phyloP scores from a whole-genome alignment of 441 rosid genomes.

The Gossypium davidsonii region DNA sequence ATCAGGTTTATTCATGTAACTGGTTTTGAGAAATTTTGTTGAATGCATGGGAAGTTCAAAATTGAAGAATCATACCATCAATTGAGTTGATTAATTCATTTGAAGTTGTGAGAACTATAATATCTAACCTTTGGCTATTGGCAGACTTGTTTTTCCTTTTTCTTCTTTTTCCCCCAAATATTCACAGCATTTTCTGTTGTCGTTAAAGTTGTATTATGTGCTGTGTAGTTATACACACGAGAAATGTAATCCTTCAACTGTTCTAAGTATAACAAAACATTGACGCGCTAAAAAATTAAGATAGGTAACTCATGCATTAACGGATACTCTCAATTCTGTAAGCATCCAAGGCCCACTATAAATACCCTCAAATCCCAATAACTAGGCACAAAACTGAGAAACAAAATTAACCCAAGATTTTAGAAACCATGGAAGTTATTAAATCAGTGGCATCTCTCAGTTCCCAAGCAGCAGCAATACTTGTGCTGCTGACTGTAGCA shows the following conservation, averaged over 20 bases:
- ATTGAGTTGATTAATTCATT: not conserved
- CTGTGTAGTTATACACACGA: not conserved
- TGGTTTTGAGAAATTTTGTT: too few relatives aligned
- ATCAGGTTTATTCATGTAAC: too few relatives aligned
- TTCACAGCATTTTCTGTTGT: too few relatives aligned
- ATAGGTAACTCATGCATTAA: constrained; percentile 5
- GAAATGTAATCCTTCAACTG: not conserved
- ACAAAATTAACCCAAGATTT: not conserved
- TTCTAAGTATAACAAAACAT: not conserved
- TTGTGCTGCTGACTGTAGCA: constrained; percentile 19
- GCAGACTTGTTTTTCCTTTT: not conserved
- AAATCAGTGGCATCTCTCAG: not conserved
- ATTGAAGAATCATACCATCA: too few relatives aligned
- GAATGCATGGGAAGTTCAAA: too few relatives aligned
- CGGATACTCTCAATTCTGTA: not conserved
- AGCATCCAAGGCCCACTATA: not conserved
- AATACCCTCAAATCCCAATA: not conserved
- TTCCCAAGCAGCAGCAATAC: constrained; percentile 5
- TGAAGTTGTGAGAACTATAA: not conserved
- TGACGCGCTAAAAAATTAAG: not conserved
- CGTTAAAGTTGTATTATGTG: too few relatives aligned
- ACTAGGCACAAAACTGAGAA: too few relatives aligned
- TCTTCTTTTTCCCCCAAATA: not conserved
- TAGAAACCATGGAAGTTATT: not conserved
- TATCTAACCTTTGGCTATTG: not conserved